Base-by-base conservation (phyloP, 108 stramenopile species). In the Pseudonitzschia delicatissima region DNA sequence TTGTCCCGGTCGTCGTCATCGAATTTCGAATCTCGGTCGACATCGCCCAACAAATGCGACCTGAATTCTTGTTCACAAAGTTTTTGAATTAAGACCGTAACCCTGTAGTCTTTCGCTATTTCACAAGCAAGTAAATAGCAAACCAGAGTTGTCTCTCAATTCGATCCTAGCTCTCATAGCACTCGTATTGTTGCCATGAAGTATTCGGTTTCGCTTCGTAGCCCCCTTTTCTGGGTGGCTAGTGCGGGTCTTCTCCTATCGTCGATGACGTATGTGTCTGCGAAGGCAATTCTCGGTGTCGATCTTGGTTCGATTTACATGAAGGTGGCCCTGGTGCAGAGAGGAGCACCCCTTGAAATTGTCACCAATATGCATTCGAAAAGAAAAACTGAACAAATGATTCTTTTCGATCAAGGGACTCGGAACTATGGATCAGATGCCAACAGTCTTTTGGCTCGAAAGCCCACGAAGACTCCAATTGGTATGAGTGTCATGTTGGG, bases 281-380 rank as follows among this genome's bases (percentile, higher is more conserved):
- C 88, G 53, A 93, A 92, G 69, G 85, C 94, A 45, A 96, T 99
- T 66, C 80, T 99, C 28, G 99, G 99, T 59, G 90, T 99, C 42
- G 99, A 99, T 77, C 81, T 99, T 55, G 98, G 98, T 20, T 87
- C 85, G 45, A 83, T 96, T 60, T 97, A 94, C 90, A 98, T 98
- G 96, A 99, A 99, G 76, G 97, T 99, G 23, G 96, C 95, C 13
- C 80, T 98, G 52, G 98, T 99, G 55, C 90, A 96, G 69, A 92
- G 96, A 60, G 96, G 96, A 55, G 90, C 92, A 45, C 96, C 97
- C 15, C 77, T 99, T 72, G 97, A 98, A 72, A 99, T 99, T 82
- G 98, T 99, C 2, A 98, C 97, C 55, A 99, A 99, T 81, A 64
- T 92, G 60, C 96, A 98, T 58, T 92, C 96, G 48, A 99, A 99